Conservation (phyloP, 306 rosid species). For the Trifolium subterraneum region DNA sequence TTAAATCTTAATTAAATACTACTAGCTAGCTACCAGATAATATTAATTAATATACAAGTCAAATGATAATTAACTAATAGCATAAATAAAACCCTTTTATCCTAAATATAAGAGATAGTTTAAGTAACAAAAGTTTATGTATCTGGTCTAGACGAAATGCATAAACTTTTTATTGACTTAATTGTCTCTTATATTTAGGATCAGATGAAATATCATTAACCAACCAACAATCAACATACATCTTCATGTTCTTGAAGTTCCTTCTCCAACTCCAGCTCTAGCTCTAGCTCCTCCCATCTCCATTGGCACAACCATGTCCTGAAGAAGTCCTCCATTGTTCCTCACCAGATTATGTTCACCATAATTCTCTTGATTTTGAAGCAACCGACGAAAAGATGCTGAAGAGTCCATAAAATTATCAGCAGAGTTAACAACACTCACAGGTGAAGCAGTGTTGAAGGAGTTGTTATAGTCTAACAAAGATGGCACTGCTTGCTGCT, state of each 20-base stretch:
- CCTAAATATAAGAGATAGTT: too few relatives aligned
- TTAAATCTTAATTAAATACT: background rate
- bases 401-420: conserved; percentile 14
- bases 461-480: conserved; percentile 38
- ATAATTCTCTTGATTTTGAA: conserved; percentile 39
- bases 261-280: conserved; percentile 32
- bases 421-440: conserved; percentile 38
- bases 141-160: background rate
- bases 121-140: too few relatives aligned
- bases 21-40: background rate
- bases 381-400: conserved; percentile 39
- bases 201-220: background rate
- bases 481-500: conserved; percentile 28
- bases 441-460: conserved; percentile 9
- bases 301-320: conserved; percentile 71
- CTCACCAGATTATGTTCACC: conserved; percentile 20
- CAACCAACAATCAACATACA: background rate
- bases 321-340: conserved; percentile 86
- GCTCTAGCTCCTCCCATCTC: conserved; percentile 52
- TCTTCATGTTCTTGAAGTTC: background rate
- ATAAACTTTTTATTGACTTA: too few relatives aligned
- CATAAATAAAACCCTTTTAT: background rate
- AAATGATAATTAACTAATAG: background rate
- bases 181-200: too few relatives aligned
- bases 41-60: conserved; percentile 9